Evolutionary conservation across 371 early-diverging fungal species (phyloP).

Genomic region (Homolaphlyctis polyrhiza): DNA sequence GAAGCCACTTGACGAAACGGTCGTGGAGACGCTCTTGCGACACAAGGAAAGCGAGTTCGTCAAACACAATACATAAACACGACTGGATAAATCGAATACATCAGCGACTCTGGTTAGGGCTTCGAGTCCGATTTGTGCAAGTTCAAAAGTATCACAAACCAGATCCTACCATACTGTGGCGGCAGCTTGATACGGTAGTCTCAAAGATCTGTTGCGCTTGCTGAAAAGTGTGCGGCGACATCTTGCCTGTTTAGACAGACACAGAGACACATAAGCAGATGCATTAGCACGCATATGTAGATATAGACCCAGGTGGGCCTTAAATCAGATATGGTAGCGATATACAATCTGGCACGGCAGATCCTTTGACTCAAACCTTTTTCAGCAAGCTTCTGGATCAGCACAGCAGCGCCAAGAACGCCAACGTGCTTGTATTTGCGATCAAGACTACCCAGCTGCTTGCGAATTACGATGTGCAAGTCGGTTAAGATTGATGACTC

Average conservation of each 20-base stretch:
- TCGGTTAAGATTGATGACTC: constrained; percentile 15
- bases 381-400: constrained; percentile 13
- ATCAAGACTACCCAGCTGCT: constrained; percentile 14
- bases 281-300: too few species aligned
- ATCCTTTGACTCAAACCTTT: too few species aligned
- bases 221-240: neutral
- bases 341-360: too few species aligned
- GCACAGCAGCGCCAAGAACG: constrained; percentile 13
- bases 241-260: neutral
- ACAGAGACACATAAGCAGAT: too few species aligned
- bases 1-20: neutral
- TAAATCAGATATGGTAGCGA: too few species aligned
- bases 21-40: neutral
- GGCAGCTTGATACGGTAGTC: constrained; percentile 2
- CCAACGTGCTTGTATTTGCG: constrained; percentile 22
- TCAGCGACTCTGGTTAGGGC: neutral
- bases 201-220: constrained; percentile 4
- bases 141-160: neutral
- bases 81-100: neutral
- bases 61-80: neutral
- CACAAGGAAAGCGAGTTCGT: neutral
- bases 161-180: constrained; percentile 1
- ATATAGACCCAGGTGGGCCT: too few species aligned
- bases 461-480: constrained; percentile 17
- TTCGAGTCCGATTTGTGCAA: neutral